Evolutionary conservation across 2,329 filamentous ascomycete species (phyloP), one percentile per base, ranked within the genome.

Genomic region (Coniochaeta sp.): DNA sequence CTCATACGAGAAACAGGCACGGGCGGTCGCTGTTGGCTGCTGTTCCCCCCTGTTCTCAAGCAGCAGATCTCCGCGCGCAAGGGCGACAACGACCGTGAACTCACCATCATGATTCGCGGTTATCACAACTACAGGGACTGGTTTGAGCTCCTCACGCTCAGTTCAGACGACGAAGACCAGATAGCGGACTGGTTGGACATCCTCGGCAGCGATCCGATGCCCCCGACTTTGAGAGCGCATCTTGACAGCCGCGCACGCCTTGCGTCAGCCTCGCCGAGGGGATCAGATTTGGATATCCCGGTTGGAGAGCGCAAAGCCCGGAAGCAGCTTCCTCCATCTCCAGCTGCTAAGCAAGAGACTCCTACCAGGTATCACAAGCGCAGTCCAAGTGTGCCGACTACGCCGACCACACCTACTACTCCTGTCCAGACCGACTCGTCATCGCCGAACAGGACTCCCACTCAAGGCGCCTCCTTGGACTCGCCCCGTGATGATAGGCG

Each of bases 1-100:
- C 79, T 99, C 20, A 86, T 99, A 52, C 91, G 92, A 58, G 91
- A 97, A 67, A 83, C 91, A n/a, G 90, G 91, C 42, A 79, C 82
- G 50, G 78, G 79, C 6, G 83, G 86, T 13, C 82, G 83, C 50
- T 73, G 76, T 26, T 97, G 90, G 83, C 78, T 99, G 4, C 77
- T 99, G 0, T 96, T 99, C 62, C 87, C 91, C 14, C 92, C 94
- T 1, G 77, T 96, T n/a, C 77, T 85, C 16, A 77, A 82, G 56
- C 75, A 78, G 31, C 78, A 82, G 54, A 78, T 95, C 18, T 97
- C 94, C 12, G 89, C 91, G 48, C 84, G 92, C 33, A 83, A 78
- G 54, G 91, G 91, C 12, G 85, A 91, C 32, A 66, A 71, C 31
- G 75, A 79, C 50, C 79, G 82, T 26, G 85, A 95, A 58, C 78